A percentile compares a stretch with the other conserved stretches of the same genome.
phyloP scores from a whole-genome alignment of 345 rosid genomes.

The Eucalyptus albens region DNA sequence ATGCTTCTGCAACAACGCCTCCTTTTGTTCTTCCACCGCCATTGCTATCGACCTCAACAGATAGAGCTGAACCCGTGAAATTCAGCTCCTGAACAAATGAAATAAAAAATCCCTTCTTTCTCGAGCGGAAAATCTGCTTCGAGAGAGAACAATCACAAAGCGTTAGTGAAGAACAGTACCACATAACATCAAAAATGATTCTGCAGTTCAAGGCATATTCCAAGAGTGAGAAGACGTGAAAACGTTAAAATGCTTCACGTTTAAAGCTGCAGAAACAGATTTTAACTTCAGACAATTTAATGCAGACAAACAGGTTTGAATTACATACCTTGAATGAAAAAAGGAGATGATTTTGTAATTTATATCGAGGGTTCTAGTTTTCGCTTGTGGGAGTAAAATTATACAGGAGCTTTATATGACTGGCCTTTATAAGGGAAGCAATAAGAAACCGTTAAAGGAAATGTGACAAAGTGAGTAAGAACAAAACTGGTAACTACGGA shows the following conservation, averaged over 20 bases:
- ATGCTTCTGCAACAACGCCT: slow-evolving; percentile 26
- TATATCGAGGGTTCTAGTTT: not conserved
- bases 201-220: not conserved
- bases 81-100: slow-evolving; percentile 38
- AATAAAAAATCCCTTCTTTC: slow-evolving; percentile 26
- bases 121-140: not conserved
- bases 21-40: slow-evolving; percentile 10
- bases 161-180: not conserved
- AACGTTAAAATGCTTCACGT: not conserved
- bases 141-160: not conserved
- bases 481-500: not conserved
- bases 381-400: not conserved
- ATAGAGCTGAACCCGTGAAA: not conserved
- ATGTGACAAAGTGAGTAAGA: not conserved
- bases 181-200: not conserved
- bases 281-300: not conserved
- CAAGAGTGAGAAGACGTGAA: not conserved
- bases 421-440: not conserved
- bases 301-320: not conserved
- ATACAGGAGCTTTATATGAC: not conserved
- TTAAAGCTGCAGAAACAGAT: not conserved
- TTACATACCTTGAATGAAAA: not conserved
- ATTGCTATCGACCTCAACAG: not conserved
- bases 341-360: not conserved
- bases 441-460: not conserved